Evolutionary conservation across 202 grass and related monocot genomes (phyloP).

Genomic region (Hordeum pubiflorum): DNA sequence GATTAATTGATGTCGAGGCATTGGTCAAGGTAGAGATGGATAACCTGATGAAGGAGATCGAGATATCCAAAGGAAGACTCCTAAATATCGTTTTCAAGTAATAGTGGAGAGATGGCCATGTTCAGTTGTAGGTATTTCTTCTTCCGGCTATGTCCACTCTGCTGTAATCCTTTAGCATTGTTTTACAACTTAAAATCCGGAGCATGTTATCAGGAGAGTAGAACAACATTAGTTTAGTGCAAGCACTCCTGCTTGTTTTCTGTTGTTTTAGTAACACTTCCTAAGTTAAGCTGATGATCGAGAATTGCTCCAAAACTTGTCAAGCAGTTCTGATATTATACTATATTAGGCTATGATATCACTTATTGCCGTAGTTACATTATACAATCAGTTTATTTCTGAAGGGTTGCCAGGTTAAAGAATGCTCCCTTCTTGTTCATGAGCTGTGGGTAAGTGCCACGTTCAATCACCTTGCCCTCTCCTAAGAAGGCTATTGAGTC

Average conservation of each 20-base stretch:
- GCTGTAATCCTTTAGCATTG: slow-evolving; percentile 6
- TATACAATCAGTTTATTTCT: slow-evolving; percentile 41
- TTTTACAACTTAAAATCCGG: not conserved
- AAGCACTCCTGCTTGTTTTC: not conserved
- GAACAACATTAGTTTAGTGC: not conserved
- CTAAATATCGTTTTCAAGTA: slow-evolving; percentile 35
- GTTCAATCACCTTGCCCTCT: slow-evolving; percentile 81
- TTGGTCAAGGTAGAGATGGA: slow-evolving; percentile 46
- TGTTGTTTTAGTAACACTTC: not conserved
- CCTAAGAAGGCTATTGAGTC: slow-evolving; percentile 86
- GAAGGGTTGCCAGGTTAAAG: slow-evolving; percentile 77
- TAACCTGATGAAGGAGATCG: slow-evolving; percentile 31
- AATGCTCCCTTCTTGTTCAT: slow-evolving; percentile 95
- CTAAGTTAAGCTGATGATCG: not conserved
- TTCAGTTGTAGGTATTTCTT: slow-evolving; percentile 16
- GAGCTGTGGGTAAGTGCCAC: slow-evolving; percentile 83
- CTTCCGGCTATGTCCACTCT: not conserved
- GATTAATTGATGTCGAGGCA: slow-evolving; percentile 29
- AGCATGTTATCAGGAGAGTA: slow-evolving; percentile 23
- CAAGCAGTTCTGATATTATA: not conserved
- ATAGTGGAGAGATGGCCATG: slow-evolving; percentile 15
- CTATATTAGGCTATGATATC: slow-evolving; percentile 30
- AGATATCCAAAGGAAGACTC: slow-evolving; percentile 32
- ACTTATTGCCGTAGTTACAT: slow-evolving; percentile 12
- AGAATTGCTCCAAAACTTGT: slow-evolving; percentile 11